Conservation (phyloP, 139 green algal species). For the Chlorella sp. region DNA sequence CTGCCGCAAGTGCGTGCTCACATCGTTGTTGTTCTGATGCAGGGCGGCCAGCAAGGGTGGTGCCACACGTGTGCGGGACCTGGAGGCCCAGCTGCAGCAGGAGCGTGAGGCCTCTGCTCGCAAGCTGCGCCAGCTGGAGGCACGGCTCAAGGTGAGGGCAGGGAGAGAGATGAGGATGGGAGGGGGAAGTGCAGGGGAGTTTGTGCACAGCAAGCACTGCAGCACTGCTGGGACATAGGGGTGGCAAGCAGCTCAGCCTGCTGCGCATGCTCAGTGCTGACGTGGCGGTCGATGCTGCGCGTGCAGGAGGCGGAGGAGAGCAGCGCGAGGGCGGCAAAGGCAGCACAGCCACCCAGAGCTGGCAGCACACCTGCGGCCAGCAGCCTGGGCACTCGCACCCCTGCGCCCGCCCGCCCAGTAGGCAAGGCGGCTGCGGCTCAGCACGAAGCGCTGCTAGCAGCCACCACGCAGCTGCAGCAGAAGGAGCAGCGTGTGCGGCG, state of each 20-base stretch:
- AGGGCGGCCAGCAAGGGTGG: neutral
- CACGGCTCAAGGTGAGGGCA: neutral
- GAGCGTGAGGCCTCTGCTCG: neutral
- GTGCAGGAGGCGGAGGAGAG: neutral
- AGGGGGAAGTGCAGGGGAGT: too few relatives aligned
- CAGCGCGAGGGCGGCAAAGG: neutral
- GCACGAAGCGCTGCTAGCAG: slow-evolving; percentile 4
- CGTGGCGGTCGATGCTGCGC: neutral
- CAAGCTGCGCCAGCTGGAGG: slow-evolving; percentile 2
- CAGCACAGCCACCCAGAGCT: neutral
- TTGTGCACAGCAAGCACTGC: neutral
- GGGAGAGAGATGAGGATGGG: neutral
- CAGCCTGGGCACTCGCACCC: neutral
- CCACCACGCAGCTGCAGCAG: slow-evolving; percentile 26
- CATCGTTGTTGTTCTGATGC: neutral
- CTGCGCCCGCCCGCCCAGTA: too few relatives aligned
- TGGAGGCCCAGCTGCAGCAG: neutral
- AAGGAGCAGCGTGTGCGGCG: slow-evolving; percentile 13
- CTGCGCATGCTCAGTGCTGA: neutral
- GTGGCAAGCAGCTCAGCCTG: neutral
- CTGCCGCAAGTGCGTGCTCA: neutral
- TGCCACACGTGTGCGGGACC: neutral
- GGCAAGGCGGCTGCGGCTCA: slow-evolving; percentile 1
- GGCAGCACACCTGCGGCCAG: neutral
- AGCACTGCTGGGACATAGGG: neutral